Conservation (phyloP, 73 alveolate genomes). For the Chromera velia region DNA sequence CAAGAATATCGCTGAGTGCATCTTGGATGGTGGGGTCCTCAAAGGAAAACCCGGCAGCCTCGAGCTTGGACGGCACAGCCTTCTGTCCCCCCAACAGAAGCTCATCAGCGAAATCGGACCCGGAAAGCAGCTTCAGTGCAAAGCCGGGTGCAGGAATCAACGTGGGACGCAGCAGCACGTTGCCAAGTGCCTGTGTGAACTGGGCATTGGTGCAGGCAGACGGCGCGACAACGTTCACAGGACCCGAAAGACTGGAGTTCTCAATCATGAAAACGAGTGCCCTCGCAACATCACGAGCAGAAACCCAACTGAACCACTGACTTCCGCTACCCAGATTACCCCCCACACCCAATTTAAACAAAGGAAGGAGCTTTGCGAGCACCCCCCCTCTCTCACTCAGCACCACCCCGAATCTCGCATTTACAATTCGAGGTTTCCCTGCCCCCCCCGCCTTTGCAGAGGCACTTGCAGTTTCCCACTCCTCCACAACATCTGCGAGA, state of each 20-base stretch:
- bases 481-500: not conserved
- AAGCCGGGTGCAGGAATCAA: not conserved
- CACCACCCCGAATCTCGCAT: not conserved
- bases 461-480: no score
- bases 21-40: no score
- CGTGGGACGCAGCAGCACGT: not conserved
- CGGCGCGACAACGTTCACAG: not conserved
- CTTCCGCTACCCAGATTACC: not conserved
- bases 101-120: not conserved
- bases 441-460: not conserved
- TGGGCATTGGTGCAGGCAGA: not conserved
- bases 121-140: not conserved
- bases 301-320: not conserved
- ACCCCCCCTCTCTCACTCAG: not conserved
- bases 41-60: no score
- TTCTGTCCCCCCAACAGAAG: not conserved
- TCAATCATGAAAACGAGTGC: not conserved
- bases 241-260: not conserved
- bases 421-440: not conserved
- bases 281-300: not conserved
- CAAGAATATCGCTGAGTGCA: no score
- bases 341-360: not conserved
- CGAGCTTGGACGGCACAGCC: not conserved
- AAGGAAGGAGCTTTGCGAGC: not conserved
- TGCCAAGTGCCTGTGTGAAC: not conserved